Evolutionary conservation across 140 eudicot species (phyloP).

Genomic region (Flaveria floridana): DNA sequence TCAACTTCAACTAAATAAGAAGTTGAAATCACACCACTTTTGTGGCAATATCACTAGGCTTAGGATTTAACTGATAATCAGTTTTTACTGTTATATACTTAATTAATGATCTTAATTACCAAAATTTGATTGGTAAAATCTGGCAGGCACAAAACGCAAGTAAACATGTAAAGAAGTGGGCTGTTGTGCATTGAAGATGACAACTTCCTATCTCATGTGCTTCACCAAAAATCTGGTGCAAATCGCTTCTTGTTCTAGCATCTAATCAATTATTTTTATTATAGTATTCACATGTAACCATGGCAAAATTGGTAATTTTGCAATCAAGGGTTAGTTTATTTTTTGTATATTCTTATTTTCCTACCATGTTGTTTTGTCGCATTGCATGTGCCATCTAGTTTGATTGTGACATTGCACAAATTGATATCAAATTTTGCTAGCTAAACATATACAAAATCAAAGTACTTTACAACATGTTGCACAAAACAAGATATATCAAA

Average conservation of each 20-base stretch:
- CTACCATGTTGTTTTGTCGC: conserved; percentile 13
- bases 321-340: background rate
- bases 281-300: conserved; percentile 20
- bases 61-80: no score
- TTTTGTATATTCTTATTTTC: background rate
- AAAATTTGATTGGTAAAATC: background rate
- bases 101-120: background rate
- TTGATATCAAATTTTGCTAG: background rate
- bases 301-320: conserved; percentile 24
- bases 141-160: conserved; percentile 69
- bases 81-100: no score
- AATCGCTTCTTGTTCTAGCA: conserved; percentile 3
- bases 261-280: background rate
- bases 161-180: conserved; percentile 58
- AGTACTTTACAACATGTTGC: background rate
- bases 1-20: no score
- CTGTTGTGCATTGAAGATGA: conserved; percentile 36
- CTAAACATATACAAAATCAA: background rate
- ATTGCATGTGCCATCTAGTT: conserved; percentile 11
- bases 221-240: conserved; percentile 25
- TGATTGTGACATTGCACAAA: conserved; percentile 19
- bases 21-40: no score
- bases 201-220: conserved; percentile 19
- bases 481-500: background rate
- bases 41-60: no score